Percentiles rank a stretch among this genome's conserved stretches.
These are phyloP conservation scores for Hylodesmum podocarpum DNA, from an alignment of 306 rosid genomes.

Conservation along the genomic window DNA sequence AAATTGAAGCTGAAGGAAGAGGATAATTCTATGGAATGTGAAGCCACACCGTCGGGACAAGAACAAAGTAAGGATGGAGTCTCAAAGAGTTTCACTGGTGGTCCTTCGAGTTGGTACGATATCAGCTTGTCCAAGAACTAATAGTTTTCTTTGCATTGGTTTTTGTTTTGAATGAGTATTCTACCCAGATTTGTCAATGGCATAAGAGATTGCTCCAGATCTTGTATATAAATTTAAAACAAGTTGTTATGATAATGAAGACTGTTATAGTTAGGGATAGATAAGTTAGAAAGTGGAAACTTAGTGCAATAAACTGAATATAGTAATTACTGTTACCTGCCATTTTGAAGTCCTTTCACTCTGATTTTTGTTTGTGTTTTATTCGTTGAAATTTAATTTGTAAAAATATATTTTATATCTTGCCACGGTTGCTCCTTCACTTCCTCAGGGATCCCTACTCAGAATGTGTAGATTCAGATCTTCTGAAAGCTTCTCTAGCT, in stretches of 20 bases:
- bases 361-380: not conserved
- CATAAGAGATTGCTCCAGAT: not conserved
- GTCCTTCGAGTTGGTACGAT: conserved; percentile 84
- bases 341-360: conserved; percentile 11
- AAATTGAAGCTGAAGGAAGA: conserved; percentile 45
- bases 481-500: conserved; percentile 74
- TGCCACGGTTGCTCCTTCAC: conserved; percentile 17
- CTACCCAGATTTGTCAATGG: not conserved
- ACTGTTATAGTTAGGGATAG: not conserved
- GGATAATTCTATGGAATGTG: conserved; percentile 35
- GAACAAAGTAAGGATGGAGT: conserved; percentile 40
- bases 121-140: conserved; percentile 15
- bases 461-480: conserved; percentile 61
- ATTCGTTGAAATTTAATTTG: not conserved
- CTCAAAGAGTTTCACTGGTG: conserved; percentile 62
- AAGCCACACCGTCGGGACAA: conserved; percentile 41
- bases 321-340: not conserved
- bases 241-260: not conserved
- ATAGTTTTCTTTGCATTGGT: conserved; percentile 20
- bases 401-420: not conserved
- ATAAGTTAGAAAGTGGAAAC: conserved; percentile 12
- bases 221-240: not conserved
- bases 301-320: not conserved
- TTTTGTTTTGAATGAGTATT: not conserved
- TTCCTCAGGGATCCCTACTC: conserved; percentile 85